phyloP scores from a whole-genome alignment of 2,329 filamentous ascomycete species.

The Aspergillus hortae region DNA sequence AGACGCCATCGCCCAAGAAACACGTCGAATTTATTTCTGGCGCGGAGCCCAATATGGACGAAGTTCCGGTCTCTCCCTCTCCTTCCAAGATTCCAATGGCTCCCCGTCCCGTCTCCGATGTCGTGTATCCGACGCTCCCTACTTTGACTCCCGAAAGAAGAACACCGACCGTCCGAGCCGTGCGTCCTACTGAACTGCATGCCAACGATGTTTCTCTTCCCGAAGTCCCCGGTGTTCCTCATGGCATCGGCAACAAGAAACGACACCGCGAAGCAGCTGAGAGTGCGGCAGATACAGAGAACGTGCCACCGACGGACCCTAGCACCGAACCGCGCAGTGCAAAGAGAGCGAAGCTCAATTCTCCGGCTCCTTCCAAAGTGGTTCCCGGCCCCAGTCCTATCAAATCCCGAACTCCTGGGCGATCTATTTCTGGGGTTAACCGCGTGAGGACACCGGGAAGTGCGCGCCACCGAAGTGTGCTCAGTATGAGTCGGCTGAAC shows the following conservation, averaged over 20 bases:
- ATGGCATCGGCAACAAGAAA: constrained; percentile 41
- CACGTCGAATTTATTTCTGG: constrained; percentile 76
- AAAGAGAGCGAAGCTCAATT: constrained; percentile 35
- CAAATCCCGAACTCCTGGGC: constrained; percentile 33
- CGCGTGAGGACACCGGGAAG: constrained; percentile 27
- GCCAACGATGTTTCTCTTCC: constrained; percentile 13
- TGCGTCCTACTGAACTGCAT: constrained; percentile 31
- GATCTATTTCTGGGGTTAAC: constrained; percentile 15
- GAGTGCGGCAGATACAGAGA: constrained; percentile 29
- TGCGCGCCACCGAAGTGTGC: constrained; percentile 24
- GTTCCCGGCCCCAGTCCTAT: constrained; percentile 26
- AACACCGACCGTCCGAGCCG: constrained; percentile 39
- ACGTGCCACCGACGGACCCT: constrained; percentile 27
- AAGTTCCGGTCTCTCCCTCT: constrained; percentile 35
- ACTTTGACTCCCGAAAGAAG: constrained; percentile 33
- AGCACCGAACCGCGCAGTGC: constrained; percentile 25
- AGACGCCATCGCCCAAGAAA: constrained; percentile 71
- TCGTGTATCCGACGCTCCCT: constrained; percentile 37
- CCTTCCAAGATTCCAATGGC: constrained; percentile 36
- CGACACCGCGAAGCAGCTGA: constrained; percentile 32
- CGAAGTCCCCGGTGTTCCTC: constrained; percentile 24
- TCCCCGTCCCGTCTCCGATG: constrained; percentile 23
- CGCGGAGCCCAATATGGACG: constrained; percentile 46
- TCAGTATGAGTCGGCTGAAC: constrained; percentile 47
- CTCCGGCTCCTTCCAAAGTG: constrained; percentile 19